phyloP scores from a whole-genome alignment of 352 stramenopile species.

The Phytopythium boreale region DNA sequence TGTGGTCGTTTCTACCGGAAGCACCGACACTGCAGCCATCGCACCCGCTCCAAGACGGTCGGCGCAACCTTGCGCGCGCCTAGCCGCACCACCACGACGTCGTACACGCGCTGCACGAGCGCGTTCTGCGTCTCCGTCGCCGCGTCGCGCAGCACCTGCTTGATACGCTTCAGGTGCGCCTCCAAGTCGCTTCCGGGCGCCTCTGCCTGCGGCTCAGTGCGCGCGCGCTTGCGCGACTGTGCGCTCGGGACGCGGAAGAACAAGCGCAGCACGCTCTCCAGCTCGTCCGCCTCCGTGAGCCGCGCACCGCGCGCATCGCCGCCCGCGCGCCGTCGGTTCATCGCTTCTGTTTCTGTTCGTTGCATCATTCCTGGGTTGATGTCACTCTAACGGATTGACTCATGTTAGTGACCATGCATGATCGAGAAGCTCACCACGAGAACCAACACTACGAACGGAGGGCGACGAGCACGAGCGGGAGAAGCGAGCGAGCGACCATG shows the following conservation, averaged over 20 bases:
- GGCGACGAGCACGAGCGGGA: neutral
- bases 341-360: no score
- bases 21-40: neutral
- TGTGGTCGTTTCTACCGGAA: neutral
- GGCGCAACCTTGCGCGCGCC: neutral
- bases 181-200: neutral
- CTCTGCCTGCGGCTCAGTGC: neutral
- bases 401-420: neutral
- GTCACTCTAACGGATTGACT: neutral
- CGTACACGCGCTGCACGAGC: slow-evolving; percentile 2
- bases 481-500: neutral
- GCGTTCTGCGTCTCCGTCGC: neutral
- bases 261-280: neutral
- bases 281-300: neutral
- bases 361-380: neutral
- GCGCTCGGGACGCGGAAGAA: slow-evolving; percentile 3
- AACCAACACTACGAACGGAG: neutral
- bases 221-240: neutral
- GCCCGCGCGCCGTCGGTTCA: neutral
- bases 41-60: slow-evolving; percentile 2
- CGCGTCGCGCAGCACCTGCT: slow-evolving; percentile 6
- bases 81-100: neutral
- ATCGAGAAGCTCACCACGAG: neutral
- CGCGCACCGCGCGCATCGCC: neutral
- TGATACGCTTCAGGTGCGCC: slow-evolving; percentile 7